These are phyloP conservation scores for Malassezia sp. DNA, from an alignment of 1,284 basidiomycete species.

Conservation along the genomic window DNA sequence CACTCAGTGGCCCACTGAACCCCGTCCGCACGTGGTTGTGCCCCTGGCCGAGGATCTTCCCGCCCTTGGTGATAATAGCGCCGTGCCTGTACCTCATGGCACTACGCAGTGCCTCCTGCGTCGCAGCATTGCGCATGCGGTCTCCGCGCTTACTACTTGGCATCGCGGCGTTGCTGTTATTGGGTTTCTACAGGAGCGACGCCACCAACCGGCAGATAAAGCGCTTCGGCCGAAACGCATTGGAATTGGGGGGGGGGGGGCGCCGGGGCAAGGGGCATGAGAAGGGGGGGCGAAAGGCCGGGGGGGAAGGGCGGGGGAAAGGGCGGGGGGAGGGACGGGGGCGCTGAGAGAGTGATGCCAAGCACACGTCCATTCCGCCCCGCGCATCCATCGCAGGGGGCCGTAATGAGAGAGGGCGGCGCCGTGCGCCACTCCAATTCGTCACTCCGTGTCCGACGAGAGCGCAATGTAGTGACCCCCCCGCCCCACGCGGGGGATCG, in stretches of 20 bases:
- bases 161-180: slow-evolving; percentile 1
- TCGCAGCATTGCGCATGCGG: slow-evolving; percentile 20
- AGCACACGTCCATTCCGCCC: no score
- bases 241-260: no score
- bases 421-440: no score
- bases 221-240: no score
- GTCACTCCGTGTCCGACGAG: slow-evolving; percentile 1
- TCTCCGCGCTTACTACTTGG: slow-evolving; percentile 16
- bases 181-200: neutral
- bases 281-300: no score
- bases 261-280: no score
- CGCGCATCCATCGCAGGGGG: no score
- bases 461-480: slow-evolving; percentile 1
- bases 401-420: no score
- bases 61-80: slow-evolving; percentile 20
- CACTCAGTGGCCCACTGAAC: slow-evolving; percentile 14
- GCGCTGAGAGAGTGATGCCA: no score
- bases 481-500: neutral
- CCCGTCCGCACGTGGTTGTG: slow-evolving; percentile 21
- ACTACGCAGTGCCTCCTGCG: slow-evolving; percentile 19
- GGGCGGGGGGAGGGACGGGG: no score
- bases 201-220: no score
- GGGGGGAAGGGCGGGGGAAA: no score
- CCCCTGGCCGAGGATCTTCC: slow-evolving; percentile 17
- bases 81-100: slow-evolving; percentile 19